Base-by-base conservation (phyloP, 306 rosid genomes). In the Begonia fuchsioides region DNA sequence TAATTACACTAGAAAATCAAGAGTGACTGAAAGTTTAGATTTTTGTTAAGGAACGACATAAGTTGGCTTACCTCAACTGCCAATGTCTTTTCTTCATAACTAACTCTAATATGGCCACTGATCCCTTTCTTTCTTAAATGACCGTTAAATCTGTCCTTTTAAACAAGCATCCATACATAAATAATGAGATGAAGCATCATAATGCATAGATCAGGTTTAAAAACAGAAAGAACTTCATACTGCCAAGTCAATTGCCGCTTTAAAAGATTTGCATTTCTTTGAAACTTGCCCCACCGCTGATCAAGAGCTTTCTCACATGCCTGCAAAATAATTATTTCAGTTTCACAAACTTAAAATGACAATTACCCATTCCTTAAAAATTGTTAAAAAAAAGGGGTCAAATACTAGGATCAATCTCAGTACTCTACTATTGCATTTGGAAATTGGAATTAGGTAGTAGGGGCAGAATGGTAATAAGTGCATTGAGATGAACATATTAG, bases 91-190 rank as follows among this genome's bases (percentile, higher is more conserved):
- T 76, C 74, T 65, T 81, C 83, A 49, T 76, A 81, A 69, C 57
- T 62, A 46, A 90, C 74, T 65, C 57, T 75, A 59, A 81, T 79
- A 38, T 57, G 60, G 35, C 97, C 97, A 63, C 95, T 76, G 65
- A 84, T 74, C 52, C 97, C 97, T 59, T 90, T 90, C 73, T 70
- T 90, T 43, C 71, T 58, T 75, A 90, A 73, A 75, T 90, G 83
- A 20, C 65, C 60, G 74, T 84, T 84, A 55, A 84, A 90, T 65
- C 97, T 90, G 56, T 20, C 32, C 44, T 13, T 40, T 40, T 10
- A 40, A 12, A 40, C 5, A 11, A 41, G 6, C 12, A 15, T 15
- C 44, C 13, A 17, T 13, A 9, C 18, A 10, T 11, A 54, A 45
- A 13, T 16, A 20, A 17, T 35, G 12, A 44, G 50, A 65, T 48